Evolutionary conservation across 768 basidiomycete species (phyloP), one percentile per base, ranked within the genome.

Genomic region (Clitopilus hobsonii): DNA sequence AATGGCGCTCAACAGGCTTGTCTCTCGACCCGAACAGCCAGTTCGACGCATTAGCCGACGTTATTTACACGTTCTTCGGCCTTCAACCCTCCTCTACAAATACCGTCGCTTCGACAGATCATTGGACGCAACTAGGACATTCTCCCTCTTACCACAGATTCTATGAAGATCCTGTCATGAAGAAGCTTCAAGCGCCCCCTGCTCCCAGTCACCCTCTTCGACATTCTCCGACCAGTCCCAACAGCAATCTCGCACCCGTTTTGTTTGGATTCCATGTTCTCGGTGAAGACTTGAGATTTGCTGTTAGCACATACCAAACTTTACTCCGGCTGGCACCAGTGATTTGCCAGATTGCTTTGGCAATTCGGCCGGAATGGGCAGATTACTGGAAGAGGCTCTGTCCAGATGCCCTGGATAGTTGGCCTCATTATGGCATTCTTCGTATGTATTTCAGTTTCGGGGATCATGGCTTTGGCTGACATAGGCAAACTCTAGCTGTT

Each of bases 311-410:
- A 20, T 84, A 86, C 47, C 69, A 77, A 38, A 77, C 78, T 1
- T 72, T 94, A 30, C 61, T 79, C 38, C 69, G 73, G 51, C 71
- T 94, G 8, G 84, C 78, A 7, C 81, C 84, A 6, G 60, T 89
- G 26, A 78, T 91, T 26, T 88, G 86, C 64, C 74, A 75, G 4
- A 67, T 89, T 54, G 84, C 86, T 53, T 64, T 78, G 22, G 71
- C 81, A 13, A 79, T 91, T 14, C 82, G 89, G 18, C 84, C 86
- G 0, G 93, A 93, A 64, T 96, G 94, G 94, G 83, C 83, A 5
- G 93, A 97, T 69, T 94, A 94, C 65, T 96, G 94, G 94, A 87
- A 88, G 63, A 80, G 93, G 11, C 71, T 92, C 38, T 84, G 84
- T 60, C 89, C 92, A 3, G 78, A 81, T 45, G 77, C 78, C 24